phyloP scores from a whole-genome alignment of 1,284 basidiomycete genomes.

The Sporisorium graminicola region DNA sequence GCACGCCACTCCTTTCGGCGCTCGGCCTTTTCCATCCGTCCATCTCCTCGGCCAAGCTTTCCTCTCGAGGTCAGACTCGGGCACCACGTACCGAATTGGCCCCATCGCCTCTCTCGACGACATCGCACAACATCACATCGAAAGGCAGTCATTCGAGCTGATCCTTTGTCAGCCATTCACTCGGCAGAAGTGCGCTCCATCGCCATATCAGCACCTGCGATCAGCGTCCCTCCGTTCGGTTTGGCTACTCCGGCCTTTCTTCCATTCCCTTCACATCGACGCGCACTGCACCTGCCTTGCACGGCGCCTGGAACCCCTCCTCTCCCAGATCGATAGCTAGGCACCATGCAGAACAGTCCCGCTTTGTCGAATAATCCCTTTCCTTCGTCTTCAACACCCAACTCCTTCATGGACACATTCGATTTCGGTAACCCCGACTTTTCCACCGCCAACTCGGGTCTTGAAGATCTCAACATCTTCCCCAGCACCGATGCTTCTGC shows the following conservation, averaged over 20 bases:
- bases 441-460: slow-evolving; percentile 36
- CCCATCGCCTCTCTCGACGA: not conserved
- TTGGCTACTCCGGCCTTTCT: not conserved
- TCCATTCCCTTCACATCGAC: not conserved
- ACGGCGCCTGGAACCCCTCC: not conserved
- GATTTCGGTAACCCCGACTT: slow-evolving; percentile 57
- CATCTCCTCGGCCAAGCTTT: not conserved
- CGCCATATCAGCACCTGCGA: not conserved
- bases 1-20: slow-evolving; percentile 2
- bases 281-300: not conserved
- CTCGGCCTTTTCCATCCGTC: slow-evolving; percentile 1
- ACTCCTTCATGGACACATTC: slow-evolving; percentile 59
- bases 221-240: not conserved
- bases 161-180: not conserved
- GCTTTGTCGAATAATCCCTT: slow-evolving; percentile 26
- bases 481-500: slow-evolving; percentile 13
- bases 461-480: slow-evolving; percentile 57
- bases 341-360: slow-evolving; percentile 47
- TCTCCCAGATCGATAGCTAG: not conserved
- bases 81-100: not conserved
- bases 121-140: not conserved
- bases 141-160: not conserved
- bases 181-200: not conserved
- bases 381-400: slow-evolving; percentile 40
- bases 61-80: not conserved